A percentile compares a stretch with the other conserved stretches of the same genome.
These are phyloP conservation scores for Zopfia rhizophila DNA, from an alignment of 2,329 filamentous ascomycete genomes.

Conservation along the genomic window DNA sequence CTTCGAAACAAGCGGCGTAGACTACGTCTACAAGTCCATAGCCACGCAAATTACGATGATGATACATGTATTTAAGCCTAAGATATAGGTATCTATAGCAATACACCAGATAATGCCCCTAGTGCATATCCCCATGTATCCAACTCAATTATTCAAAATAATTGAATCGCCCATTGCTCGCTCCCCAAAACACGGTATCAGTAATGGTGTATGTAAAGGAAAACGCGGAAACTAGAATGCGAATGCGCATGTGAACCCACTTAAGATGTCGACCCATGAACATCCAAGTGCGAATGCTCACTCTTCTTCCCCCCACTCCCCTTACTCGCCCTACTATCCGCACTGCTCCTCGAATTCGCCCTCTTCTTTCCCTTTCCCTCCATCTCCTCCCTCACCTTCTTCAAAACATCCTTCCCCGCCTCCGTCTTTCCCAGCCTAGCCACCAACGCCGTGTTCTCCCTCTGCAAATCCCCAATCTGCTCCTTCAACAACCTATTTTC, in stretches of 20 bases:
- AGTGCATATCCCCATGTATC: too few relatives aligned
- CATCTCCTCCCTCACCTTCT: conserved; percentile 41
- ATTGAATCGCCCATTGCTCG: too few relatives aligned
- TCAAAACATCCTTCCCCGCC: conserved; percentile 44
- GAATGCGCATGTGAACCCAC: not conserved
- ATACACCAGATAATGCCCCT: too few relatives aligned
- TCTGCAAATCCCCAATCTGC: conserved; percentile 66
- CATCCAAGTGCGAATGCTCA: conserved; percentile 5
- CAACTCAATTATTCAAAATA: too few relatives aligned
- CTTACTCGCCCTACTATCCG: conserved; percentile 24
- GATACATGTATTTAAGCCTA: too few relatives aligned
- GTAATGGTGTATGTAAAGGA: too few relatives aligned
- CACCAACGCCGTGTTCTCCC: conserved; percentile 66
- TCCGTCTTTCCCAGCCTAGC: conserved; percentile 55
- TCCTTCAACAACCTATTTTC: conserved; percentile 62
- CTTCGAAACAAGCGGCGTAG: too few relatives aligned
- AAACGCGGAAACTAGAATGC: not conserved
- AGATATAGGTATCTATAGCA: too few relatives aligned
- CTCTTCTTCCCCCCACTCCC: conserved; percentile 26
- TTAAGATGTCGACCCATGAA: not conserved
- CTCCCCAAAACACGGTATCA: too few relatives aligned
- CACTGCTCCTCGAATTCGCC: conserved; percentile 39
- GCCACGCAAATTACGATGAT: too few relatives aligned
- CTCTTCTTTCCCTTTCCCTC: conserved; percentile 30
- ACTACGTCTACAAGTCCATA: too few relatives aligned